A percentile compares a stretch with the other conserved stretches of the same genome.
phyloP scores from a whole-genome alignment of 176 grass and related monocot species.

The Elymus sibiricus region DNA sequence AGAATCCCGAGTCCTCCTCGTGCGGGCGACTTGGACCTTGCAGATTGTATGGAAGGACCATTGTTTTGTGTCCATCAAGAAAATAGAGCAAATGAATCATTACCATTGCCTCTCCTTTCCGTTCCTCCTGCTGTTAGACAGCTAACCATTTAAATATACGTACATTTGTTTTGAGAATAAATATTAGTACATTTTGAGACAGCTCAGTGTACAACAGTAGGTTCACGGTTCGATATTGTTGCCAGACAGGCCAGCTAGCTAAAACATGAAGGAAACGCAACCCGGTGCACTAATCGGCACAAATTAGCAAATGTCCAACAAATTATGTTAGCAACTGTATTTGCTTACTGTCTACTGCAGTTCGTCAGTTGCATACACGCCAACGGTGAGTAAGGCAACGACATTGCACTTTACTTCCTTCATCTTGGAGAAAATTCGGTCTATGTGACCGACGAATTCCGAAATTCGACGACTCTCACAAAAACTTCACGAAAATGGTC shows the following conservation, averaged over 20 bases:
- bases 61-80: too few species aligned
- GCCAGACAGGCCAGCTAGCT: not conserved
- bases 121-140: too few species aligned
- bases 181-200: not conserved
- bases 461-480: too few species aligned
- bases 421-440: too few species aligned
- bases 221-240: not conserved
- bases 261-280: not conserved
- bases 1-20: slow-evolving; percentile 9
- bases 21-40: not conserved
- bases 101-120: too few species aligned
- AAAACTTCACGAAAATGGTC: too few species aligned
- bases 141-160: too few species aligned
- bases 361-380: not conserved
- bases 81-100: too few species aligned
- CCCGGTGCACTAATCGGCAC: too few species aligned
- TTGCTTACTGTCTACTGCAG: not conserved
- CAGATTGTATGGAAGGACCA: not conserved
- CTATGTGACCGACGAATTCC: too few species aligned
- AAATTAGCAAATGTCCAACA: not conserved
- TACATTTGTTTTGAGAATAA: not conserved
- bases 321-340: not conserved
- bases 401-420: not conserved
- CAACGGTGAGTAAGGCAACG: not conserved
- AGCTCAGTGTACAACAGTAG: not conserved